A percentile compares a stretch with the other conserved stretches of the same genome.
Evolutionary conservation across 345 rosid genomes (phyloP).

Genomic region (Passiflora organensis): DNA sequence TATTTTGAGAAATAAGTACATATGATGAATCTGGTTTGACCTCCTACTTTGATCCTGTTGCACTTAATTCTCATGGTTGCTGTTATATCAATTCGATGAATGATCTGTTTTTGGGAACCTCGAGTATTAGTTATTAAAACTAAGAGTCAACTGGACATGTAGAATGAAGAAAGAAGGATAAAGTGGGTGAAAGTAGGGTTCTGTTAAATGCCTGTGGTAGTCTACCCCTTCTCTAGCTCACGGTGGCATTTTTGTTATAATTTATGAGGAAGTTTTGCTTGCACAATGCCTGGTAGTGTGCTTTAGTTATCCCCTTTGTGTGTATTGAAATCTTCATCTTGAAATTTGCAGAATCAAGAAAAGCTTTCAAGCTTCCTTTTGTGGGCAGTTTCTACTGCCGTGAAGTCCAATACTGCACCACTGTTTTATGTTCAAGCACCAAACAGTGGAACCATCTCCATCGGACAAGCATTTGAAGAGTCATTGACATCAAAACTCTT

Average conservation of each 20-base stretch:
- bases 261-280: not conserved
- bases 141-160: too few species aligned
- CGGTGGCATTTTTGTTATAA: too few species aligned
- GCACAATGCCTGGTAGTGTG: not conserved
- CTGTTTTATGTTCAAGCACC: slow-evolving; percentile 20
- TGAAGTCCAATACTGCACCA: slow-evolving; percentile 40
- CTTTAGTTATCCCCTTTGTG: not conserved
- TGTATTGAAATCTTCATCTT: slow-evolving; percentile 2
- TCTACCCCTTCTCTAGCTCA: too few species aligned
- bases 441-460: slow-evolving; percentile 14
- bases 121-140: too few species aligned
- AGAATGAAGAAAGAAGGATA: not conserved
- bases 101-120: too few species aligned
- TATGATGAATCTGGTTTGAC: too few species aligned
- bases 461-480: slow-evolving; percentile 46
- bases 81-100: too few species aligned
- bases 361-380: slow-evolving; percentile 56
- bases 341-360: slow-evolving; percentile 47
- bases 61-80: too few species aligned
- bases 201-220: not conserved
- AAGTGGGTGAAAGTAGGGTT: not conserved
- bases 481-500: slow-evolving; percentile 56
- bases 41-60: too few species aligned
- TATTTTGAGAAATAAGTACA: too few species aligned
- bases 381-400: slow-evolving; percentile 69